Base-by-base conservation (phyloP, 164 flowering plant species). In the Protea cynaroides region DNA sequence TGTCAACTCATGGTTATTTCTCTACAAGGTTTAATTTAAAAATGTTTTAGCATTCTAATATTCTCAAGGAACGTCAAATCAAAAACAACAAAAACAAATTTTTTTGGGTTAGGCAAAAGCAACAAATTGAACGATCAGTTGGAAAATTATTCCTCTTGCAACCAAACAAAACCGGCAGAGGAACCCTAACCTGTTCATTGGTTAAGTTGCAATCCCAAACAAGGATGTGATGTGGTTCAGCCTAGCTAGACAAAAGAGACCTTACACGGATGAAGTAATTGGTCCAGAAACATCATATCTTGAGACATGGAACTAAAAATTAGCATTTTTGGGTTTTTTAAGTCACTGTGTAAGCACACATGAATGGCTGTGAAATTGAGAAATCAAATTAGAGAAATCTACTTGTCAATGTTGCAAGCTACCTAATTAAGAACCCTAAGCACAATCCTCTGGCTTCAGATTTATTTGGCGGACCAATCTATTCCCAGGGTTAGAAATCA, bases 401-500 rank as follows among this genome's bases (percentile, higher is more conserved):
- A 37, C 40, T n/a, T n/a, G n/a, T n/a, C n/a, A 37, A 40, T 12
- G 14, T 40, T 29, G 58, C 23, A 58, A 29, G 69, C 74, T 66
- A 83, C 94, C 81, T 46, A 78, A 72, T 13, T 46, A 65, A 59
- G 90, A 73, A 47, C 56, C 64, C 21, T 25, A 65, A 0, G 37
- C 61, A 70, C 96, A 91, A 75, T 88, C 93, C 56, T 76, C 84
- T 4, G 71, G 58, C 74, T 83, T 85, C 44, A 87, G 72, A 73
- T 75, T 65, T 63, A 91, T 79, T 76, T 83, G 86, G 23, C 92
- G 87, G 57, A 89, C 47, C 82, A 83, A 69, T 59, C 74, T 80
- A 69, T 74, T 83, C 24, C 92, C 88, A 57, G 70, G 92, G 65
- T 91, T 93, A 19, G 86, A 74, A 38, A 91, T 75, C 65, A 91